phyloP scores from a whole-genome alignment of 768 basidiomycete genomes.

The Mycena alexandri region DNA sequence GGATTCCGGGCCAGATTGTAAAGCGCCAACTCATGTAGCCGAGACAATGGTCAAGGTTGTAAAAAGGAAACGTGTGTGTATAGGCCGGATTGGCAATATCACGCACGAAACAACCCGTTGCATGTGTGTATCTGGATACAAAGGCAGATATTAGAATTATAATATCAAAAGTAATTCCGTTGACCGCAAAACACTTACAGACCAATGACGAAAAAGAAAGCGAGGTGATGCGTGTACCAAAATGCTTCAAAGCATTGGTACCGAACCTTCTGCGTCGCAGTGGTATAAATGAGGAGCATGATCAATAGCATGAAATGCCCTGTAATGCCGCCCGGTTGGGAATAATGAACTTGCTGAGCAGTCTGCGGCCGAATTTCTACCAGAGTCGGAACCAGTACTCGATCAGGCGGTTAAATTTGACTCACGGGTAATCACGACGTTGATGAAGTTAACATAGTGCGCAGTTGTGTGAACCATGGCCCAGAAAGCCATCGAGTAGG shows the following conservation, averaged over 20 bases:
- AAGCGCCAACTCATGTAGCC: constrained; percentile 93
- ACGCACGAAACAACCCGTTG: constrained; percentile 95
- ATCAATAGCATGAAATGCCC: constrained; percentile 96
- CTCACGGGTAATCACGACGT: constrained; percentile 88
- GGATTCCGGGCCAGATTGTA: constrained; percentile 91
- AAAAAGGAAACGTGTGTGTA: constrained; percentile 84
- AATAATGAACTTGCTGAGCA: constrained; percentile 89
- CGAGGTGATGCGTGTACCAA: constrained; percentile 97
- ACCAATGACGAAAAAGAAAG: constrained; percentile 93
- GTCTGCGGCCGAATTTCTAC: constrained; percentile 82
- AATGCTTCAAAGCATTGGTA: constrained; percentile 94
- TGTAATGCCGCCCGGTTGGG: constrained; percentile 88
- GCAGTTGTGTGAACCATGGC: constrained; percentile 92
- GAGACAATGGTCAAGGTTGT: constrained; percentile 85
- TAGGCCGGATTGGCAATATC: constrained; percentile 78
- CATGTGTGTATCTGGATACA: constrained; percentile 72
- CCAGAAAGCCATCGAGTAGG: constrained; percentile 95
- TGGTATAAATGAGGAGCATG: constrained; percentile 93
- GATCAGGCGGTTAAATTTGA: constrained; percentile 27
- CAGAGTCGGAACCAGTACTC: background rate
- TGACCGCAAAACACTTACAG: constrained; percentile 58
- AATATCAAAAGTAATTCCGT: too few relatives aligned
- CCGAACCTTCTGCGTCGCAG: constrained; percentile 90
- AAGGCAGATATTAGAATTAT: too few relatives aligned
- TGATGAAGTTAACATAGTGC: constrained; percentile 94